A percentile compares a stretch with the other conserved stretches of the same genome.
Conservation (phyloP, 2,329 filamentous ascomycete species). For the Volutella citrinella region DNA sequence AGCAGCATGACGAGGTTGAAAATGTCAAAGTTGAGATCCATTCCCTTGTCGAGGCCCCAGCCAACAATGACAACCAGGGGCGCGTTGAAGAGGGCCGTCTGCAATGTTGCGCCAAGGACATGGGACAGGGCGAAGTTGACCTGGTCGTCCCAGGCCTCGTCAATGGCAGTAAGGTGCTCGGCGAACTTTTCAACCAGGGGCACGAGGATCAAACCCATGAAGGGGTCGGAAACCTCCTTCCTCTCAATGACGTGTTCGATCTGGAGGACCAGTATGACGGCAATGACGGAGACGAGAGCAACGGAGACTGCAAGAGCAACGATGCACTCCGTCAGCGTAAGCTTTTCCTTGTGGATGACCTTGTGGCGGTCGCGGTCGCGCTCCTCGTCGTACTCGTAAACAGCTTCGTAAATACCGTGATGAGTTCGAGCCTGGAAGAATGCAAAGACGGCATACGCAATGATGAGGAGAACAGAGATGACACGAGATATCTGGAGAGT, state of each 20-base stretch:
- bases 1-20: conserved; percentile 83
- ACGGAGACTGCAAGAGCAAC: conserved; percentile 63
- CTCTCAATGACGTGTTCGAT: conserved; percentile 58
- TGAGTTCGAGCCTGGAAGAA: conserved; percentile 76
- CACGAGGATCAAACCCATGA: conserved; percentile 71
- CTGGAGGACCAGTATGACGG: conserved; percentile 69
- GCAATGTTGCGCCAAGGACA: conserved; percentile 81
- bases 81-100: conserved; percentile 85
- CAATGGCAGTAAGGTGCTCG: conserved; percentile 79
- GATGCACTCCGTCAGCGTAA: conserved; percentile 72
- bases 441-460: conserved; percentile 65
- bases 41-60: conserved; percentile 68
- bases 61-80: conserved; percentile 80
- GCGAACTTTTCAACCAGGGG: conserved; percentile 83
- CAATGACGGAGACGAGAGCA: conserved; percentile 68
- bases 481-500: conserved; percentile 67
- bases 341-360: conserved; percentile 60
- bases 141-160: conserved; percentile 80
- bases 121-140: conserved; percentile 86
- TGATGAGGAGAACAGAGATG: conserved; percentile 66
- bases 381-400: conserved; percentile 69
- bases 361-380: conserved; percentile 62
- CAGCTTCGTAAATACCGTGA: conserved; percentile 71
- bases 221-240: conserved; percentile 47
- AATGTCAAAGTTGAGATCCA: conserved; percentile 82